Evolutionary conservation across 2,329 filamentous ascomycete genomes (phyloP).

Genomic region (Fusarium compactum): DNA sequence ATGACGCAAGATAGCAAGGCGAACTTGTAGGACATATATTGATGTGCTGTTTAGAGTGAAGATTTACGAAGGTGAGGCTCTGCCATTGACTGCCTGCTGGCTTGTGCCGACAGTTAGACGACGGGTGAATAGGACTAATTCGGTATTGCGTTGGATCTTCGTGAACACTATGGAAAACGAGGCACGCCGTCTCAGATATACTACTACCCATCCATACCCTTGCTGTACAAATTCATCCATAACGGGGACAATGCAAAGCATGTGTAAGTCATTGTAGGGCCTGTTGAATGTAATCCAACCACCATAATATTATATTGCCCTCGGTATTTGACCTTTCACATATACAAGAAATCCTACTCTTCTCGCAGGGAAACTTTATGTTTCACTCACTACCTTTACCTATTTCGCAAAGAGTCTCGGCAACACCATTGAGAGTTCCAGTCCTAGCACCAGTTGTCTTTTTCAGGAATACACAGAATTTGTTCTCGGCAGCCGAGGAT

Average conservation of each 20-base stretch:
- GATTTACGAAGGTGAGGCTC: slow-evolving; percentile 9
- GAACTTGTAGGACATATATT: slow-evolving; percentile 10
- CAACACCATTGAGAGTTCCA: background rate
- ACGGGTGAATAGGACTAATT: background rate
- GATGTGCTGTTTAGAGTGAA: background rate
- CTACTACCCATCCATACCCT: background rate
- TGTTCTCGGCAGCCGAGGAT: background rate
- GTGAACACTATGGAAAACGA: background rate
- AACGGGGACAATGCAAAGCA: slow-evolving; percentile 1
- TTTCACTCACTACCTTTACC: background rate
- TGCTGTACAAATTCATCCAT: background rate
- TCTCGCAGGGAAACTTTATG: background rate
- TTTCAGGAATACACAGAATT: background rate
- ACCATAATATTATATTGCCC: background rate
- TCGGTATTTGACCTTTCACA: too few species aligned
- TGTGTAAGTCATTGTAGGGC: background rate
- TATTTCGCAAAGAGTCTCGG: background rate
- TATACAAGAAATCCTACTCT: background rate
- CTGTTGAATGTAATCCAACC: background rate
- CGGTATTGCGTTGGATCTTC: background rate
- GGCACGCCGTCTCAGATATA: slow-evolving; percentile 1
- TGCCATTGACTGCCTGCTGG: slow-evolving; percentile 2
- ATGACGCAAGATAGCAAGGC: slow-evolving; percentile 23
- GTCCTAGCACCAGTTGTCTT: background rate
- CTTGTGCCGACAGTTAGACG: background rate